Conservation (phyloP, 2,329 filamentous ascomycete species). For the Ophiocordyceps camponoti-saundersi region DNA sequence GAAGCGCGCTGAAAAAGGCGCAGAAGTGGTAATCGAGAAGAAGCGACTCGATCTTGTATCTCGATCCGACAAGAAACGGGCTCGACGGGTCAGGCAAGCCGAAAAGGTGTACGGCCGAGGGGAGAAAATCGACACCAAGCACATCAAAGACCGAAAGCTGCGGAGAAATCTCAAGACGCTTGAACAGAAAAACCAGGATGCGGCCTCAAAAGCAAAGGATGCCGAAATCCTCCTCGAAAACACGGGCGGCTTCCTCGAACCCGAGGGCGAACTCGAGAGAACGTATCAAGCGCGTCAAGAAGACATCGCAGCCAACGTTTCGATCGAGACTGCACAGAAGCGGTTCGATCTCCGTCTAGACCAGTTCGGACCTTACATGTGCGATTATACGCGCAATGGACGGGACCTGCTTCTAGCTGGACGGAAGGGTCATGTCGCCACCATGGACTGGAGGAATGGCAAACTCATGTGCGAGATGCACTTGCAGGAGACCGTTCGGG, state of each 20-base stretch:
- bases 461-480: conserved; percentile 86
- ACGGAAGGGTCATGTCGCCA: conserved; percentile 85
- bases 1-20: conserved; percentile 28
- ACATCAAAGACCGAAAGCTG: conserved; percentile 78
- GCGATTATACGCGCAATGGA: conserved; percentile 82
- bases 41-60: conserved; percentile 33
- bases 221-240: conserved; percentile 90
- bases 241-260: conserved; percentile 67
- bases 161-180: conserved; percentile 62
- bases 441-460: conserved; percentile 89
- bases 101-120: conserved; percentile 74
- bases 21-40: conserved; percentile 31
- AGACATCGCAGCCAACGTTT: conserved; percentile 60
- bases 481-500: conserved; percentile 75
- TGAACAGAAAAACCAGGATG: conserved; percentile 69
- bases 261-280: conserved; percentile 73
- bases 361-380: conserved; percentile 69
- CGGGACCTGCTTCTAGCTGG: conserved; percentile 72
- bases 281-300: conserved; percentile 88
- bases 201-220: conserved; percentile 74
- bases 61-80: conserved; percentile 31
- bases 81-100: conserved; percentile 40
- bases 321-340: conserved; percentile 76
- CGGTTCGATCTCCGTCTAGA: conserved; percentile 78
- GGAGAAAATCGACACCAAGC: conserved; percentile 51